A percentile compares a stretch with the other conserved stretches of the same genome.
These are phyloP conservation scores for Cystobasidium slooffiae DNA, from an alignment of 1,284 basidiomycete species.

Conservation along the genomic window DNA sequence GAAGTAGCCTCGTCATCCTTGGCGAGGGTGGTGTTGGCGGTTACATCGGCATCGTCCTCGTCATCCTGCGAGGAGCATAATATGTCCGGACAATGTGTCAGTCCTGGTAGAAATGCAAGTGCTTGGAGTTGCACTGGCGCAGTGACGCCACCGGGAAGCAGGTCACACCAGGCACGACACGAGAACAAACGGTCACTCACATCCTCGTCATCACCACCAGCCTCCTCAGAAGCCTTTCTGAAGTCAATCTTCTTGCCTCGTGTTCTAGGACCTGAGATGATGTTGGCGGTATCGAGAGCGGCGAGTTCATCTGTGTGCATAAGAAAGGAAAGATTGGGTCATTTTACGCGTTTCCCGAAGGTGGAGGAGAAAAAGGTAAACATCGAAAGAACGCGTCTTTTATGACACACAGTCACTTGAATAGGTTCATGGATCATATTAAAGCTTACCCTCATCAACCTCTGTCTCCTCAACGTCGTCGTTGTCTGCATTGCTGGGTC, in stretches of 20 bases:
- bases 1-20: slow-evolving; percentile 39
- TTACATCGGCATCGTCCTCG: slow-evolving; percentile 43
- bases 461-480: slow-evolving; percentile 36
- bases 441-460: slow-evolving; percentile 38
- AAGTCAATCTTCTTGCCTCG: slow-evolving; percentile 45
- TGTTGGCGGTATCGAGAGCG: slow-evolving; percentile 36
- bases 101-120: background rate
- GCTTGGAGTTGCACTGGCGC: background rate
- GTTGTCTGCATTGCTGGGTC: slow-evolving; percentile 32
- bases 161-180: background rate
- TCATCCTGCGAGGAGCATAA: slow-evolving; percentile 13
- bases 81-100: no score
- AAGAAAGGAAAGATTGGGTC: background rate
- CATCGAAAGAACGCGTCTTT: slow-evolving; percentile 19
- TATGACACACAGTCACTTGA: background rate
- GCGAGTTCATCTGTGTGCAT: slow-evolving; percentile 35
- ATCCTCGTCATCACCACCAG: slow-evolving; percentile 37
- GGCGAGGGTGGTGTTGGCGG: slow-evolving; percentile 37
- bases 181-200: slow-evolving; percentile 2
- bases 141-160: background rate
- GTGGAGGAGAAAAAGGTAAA: background rate
- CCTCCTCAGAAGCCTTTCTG: slow-evolving; percentile 41
- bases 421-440: background rate
- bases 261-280: slow-evolving; percentile 41
- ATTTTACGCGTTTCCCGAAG: slow-evolving; percentile 35